These are phyloP conservation scores for Lithospermum erythrorhizon DNA, from an alignment of 257 asterid genomes.

Conservation along the genomic window DNA sequence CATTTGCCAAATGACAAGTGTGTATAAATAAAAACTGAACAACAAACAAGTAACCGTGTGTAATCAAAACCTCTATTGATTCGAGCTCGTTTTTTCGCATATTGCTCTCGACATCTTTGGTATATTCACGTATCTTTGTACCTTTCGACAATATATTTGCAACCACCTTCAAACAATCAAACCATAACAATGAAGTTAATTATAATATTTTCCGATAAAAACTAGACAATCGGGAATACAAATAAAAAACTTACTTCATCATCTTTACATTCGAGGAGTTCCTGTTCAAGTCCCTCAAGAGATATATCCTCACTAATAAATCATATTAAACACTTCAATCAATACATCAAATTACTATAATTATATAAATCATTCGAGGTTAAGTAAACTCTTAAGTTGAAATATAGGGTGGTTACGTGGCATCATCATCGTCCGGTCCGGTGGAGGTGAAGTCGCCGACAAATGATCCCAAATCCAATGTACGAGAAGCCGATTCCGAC, in stretches of 20 bases:
- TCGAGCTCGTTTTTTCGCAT: conserved; percentile 78
- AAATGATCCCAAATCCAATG: conserved; percentile 59
- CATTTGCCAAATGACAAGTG: too few species aligned
- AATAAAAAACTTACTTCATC: conserved; percentile 57
- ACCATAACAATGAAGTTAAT: not conserved
- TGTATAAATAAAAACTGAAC: not conserved
- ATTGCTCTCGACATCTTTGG: conserved; percentile 90
- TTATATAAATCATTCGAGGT: too few species aligned
- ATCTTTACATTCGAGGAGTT: conserved; percentile 80
- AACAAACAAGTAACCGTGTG: not conserved
- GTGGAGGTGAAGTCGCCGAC: conserved; percentile 54
- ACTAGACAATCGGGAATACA: not conserved
- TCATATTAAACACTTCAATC: not conserved
- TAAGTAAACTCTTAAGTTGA: too few species aligned
- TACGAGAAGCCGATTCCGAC: conserved; percentile 9
- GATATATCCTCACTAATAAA: conserved; percentile 66
- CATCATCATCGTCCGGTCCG: conserved; percentile 51
- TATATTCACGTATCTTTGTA: conserved; percentile 67
- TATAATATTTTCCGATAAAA: too few species aligned
- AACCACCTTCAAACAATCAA: conserved; percentile 47
- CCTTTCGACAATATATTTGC: conserved; percentile 88
- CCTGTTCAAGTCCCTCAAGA: conserved; percentile 84
- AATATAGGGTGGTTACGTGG: conserved; percentile 34
- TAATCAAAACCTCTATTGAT: conserved; percentile 71
- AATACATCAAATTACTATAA: too few species aligned